Evolutionary conservation across 2,329 filamentous ascomycete species (phyloP).

Genomic region (Monosporascus sp.): DNA sequence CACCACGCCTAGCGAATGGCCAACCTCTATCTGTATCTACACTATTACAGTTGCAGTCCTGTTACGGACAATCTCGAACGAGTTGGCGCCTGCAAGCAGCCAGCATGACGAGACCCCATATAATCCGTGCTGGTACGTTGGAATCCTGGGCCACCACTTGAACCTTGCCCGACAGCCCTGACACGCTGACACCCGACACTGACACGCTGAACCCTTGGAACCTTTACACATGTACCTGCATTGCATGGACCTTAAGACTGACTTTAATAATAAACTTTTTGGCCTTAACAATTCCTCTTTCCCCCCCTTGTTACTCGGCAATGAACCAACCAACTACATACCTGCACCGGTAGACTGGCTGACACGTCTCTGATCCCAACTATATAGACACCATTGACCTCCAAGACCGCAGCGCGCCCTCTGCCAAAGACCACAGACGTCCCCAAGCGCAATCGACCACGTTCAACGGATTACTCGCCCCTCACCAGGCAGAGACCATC

Average conservation of each 20-base stretch:
- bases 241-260: neutral
- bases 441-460: slow-evolving; percentile 43
- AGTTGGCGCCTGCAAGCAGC: slow-evolving; percentile 13
- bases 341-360: slow-evolving; percentile 15
- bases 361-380: slow-evolving; percentile 18
- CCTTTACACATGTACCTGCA: neutral
- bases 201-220: neutral
- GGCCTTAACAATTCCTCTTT: slow-evolving; percentile 1
- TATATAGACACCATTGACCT: slow-evolving; percentile 85
- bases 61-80: too few relatives aligned
- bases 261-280: neutral
- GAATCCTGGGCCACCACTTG: neutral
- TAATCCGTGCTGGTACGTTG: slow-evolving; percentile 55
- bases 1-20: too few relatives aligned
- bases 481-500: slow-evolving; percentile 82
- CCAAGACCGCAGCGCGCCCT: slow-evolving; percentile 76
- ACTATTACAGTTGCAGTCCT: too few relatives aligned
- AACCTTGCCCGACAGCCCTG: slow-evolving; percentile 1
- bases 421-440: slow-evolving; percentile 73
- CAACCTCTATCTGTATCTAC: too few relatives aligned
- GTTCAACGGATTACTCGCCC: slow-evolving; percentile 49
- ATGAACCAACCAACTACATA: slow-evolving; percentile 2
- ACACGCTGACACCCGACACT: neutral
- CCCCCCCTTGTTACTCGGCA: neutral
- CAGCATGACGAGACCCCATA: slow-evolving; percentile 55